These are phyloP conservation scores for Kwoniella heveanensis DNA, from an alignment of 768 basidiomycete genomes.

Conservation along the genomic window DNA sequence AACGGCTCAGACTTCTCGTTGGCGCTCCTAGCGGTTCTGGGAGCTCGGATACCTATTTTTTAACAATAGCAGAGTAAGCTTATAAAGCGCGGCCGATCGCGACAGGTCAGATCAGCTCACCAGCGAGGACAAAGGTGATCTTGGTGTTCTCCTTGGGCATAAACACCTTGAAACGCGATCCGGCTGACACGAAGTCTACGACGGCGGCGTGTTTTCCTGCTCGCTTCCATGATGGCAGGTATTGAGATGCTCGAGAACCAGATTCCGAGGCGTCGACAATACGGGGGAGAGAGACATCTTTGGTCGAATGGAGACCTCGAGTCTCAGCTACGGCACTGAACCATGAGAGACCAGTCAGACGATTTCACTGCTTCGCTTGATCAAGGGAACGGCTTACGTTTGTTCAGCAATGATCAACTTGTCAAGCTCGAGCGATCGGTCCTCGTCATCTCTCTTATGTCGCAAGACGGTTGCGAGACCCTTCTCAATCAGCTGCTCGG, in stretches of 20 bases:
- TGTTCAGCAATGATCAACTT: slow-evolving; percentile 94
- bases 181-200: slow-evolving; percentile 83
- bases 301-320: slow-evolving; percentile 88
- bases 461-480: slow-evolving; percentile 86
- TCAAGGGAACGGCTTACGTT: slow-evolving; percentile 61
- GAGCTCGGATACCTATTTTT: slow-evolving; percentile 79
- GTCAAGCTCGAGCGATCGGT: slow-evolving; percentile 93
- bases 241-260: slow-evolving; percentile 74
- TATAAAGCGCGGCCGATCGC: neutral
- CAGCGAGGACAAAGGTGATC: slow-evolving; percentile 86
- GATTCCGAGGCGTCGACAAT: slow-evolving; percentile 92
- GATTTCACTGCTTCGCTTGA: too few relatives aligned
- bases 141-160: slow-evolving; percentile 91
- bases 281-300: slow-evolving; percentile 75
- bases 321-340: slow-evolving; percentile 72
- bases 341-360: too few relatives aligned
- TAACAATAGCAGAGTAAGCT: neutral
- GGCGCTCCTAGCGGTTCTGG: slow-evolving; percentile 75
- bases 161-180: slow-evolving; percentile 93
- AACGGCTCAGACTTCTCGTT: slow-evolving; percentile 86
- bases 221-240: slow-evolving; percentile 88
- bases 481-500: slow-evolving; percentile 90
- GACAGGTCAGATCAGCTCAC: slow-evolving; percentile 55
- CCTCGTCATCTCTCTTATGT: slow-evolving; percentile 92
- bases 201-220: slow-evolving; percentile 78